phyloP scores from a whole-genome alignment of 2,329 filamentous ascomycete genomes.

The Colletotrichum abscissum region DNA sequence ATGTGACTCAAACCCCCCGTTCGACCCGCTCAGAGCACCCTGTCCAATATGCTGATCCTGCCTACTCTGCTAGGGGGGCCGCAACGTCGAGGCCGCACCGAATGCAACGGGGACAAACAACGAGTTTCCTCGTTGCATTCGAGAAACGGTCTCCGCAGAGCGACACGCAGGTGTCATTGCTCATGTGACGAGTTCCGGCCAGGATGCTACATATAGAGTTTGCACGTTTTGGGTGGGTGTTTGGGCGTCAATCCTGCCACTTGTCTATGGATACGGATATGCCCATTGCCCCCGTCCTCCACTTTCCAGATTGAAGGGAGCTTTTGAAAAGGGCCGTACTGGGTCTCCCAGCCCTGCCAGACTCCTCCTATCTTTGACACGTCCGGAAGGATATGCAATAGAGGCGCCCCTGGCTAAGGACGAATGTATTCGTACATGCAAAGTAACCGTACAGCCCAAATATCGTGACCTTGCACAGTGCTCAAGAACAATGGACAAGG shows the following conservation, averaged over 20 bases:
- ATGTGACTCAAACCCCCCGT: conserved; percentile 21
- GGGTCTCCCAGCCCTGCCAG: not conserved
- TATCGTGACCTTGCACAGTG: not conserved
- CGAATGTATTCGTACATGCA: not conserved
- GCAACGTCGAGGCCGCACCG: conserved; percentile 1
- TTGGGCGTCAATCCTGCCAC: conserved; percentile 7
- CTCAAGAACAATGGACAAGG: not conserved
- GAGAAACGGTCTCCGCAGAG: not conserved
- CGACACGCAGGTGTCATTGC: conserved; percentile 21
- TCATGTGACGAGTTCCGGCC: conserved; percentile 29
- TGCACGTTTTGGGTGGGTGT: not conserved
- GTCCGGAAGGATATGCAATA: too few species aligned
- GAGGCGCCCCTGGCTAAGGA: too few species aligned
- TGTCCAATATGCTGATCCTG: conserved; percentile 22
- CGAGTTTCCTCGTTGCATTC: not conserved
- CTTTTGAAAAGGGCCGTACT: not conserved
- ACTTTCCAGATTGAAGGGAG: not conserved
- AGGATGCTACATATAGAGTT: not conserved
- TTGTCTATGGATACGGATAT: not conserved
- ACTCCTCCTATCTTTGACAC: not conserved
- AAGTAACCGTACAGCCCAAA: not conserved
- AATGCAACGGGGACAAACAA: conserved; percentile 9
- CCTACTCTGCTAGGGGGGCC: conserved; percentile 3
- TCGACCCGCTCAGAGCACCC: conserved; percentile 18
- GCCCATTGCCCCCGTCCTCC: not conserved